Conservation (phyloP, 1,284 basidiomycete genomes). For the Gomphus bonarii region DNA sequence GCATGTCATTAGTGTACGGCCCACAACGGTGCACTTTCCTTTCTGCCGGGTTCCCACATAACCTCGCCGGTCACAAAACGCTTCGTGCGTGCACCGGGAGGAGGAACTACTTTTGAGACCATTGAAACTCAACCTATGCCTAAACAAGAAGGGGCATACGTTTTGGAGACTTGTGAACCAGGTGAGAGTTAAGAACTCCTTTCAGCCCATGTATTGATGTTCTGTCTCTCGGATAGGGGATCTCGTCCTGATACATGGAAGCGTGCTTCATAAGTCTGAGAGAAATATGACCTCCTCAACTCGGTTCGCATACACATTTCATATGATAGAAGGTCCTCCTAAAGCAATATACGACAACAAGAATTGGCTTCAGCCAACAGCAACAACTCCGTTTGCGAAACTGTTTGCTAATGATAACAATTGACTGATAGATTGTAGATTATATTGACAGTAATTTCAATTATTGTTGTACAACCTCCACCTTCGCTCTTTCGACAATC, state of each 20-base stretch:
- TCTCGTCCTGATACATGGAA: constrained; percentile 84
- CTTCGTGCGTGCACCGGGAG: constrained; percentile 63
- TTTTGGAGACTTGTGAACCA: constrained; percentile 65
- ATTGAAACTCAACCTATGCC: constrained; percentile 31
- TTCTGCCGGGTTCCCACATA: constrained; percentile 86
- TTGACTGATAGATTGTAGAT: neutral
- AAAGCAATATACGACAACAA: constrained; percentile 61
- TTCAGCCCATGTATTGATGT: neutral
- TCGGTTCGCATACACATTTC: constrained; percentile 89
- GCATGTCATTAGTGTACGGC: constrained; percentile 49
- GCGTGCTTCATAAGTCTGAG: constrained; percentile 82
- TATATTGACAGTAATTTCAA: neutral
- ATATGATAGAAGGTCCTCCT: constrained; percentile 72
- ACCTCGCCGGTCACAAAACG: constrained; percentile 64
- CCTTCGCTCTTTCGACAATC: constrained; percentile 37
- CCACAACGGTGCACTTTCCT: constrained; percentile 82
- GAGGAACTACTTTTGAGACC: constrained; percentile 74
- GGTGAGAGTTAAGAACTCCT: constrained; percentile 32
- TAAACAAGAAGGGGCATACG: constrained; percentile 44
- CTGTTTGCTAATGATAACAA: neutral
- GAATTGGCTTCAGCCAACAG: constrained; percentile 86
- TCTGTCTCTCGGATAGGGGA: constrained; percentile 41
- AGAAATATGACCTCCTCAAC: constrained; percentile 64
- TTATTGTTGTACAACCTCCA: constrained; percentile 27
- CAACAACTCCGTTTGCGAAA: constrained; percentile 67